Base-by-base conservation (phyloP, 202 grass and related monocot species). In the Panicum virgatum region DNA sequence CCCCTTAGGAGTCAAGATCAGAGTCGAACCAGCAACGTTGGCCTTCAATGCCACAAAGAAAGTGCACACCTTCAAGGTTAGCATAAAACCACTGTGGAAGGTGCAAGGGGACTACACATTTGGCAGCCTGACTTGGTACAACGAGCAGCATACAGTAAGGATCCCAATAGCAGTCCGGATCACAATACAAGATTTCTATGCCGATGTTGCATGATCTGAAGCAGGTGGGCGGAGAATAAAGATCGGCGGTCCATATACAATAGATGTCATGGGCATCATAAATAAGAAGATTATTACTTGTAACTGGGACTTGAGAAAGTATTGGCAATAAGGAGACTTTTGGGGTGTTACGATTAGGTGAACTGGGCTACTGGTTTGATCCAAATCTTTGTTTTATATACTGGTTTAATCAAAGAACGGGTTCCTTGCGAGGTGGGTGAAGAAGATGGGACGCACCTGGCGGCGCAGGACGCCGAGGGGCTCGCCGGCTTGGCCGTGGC, bases 121-220 rank as follows among this genome's bases (percentile, higher is more conserved):
- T 67, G 92, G 92, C 16, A 91, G 83, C 72, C 73, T 94, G 18
- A 91, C 92, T 60, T 94, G 89, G 92, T 73, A 82, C 9, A 66
- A 30, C 32, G 74, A 4, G 0, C 62, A 30, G 3, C 77, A 84
- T 15, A 59, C 43, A 0, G 86, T 91, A 0, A n/a, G 81, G 7
- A 91, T 91, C 32, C 86, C 80, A 22, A 66, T 94, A 10, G 89
- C 92, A 34, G 75, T 63, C 7, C 85, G 83, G 15, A 66, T 80
- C 1, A 77, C 87, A 0, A 51, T 90, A 43, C n/a, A 86, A 27
- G 85, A 94, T 71, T 83, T 78, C 14, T 90, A 73, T 53, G 80
- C 80, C 0, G 84, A 89, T 50, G 80, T 83, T 30, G 75, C 86
- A 30, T 89, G 19, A 53, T 53, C 7, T n/a, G 19, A 53, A 53